phyloP scores from a whole-genome alignment of 371 early-diverging fungal species.

The Rhizopus microsporus region DNA sequence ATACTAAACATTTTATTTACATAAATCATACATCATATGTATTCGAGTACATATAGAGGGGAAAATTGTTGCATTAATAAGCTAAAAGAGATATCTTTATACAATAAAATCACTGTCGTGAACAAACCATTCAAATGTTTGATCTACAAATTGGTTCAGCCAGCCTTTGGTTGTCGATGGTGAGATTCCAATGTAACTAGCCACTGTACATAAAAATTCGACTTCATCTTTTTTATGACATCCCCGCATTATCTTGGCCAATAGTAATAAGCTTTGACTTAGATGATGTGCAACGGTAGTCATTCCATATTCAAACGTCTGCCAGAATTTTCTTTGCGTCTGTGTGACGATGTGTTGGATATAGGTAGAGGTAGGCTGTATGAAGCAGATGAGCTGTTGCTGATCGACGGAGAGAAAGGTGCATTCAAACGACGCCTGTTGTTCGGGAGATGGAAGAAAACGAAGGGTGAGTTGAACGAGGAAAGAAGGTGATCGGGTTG shows the following conservation, averaged over 20 bases:
- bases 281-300: conserved; percentile 12
- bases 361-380: conserved; percentile 2
- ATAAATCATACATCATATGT: background rate
- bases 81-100: background rate
- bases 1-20: background rate
- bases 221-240: conserved; percentile 19
- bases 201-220: conserved; percentile 7
- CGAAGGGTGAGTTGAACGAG: background rate
- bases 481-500: conserved; percentile 2
- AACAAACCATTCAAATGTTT: conserved; percentile 23
- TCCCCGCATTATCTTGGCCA: conserved; percentile 12
- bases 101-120: conserved; percentile 1
- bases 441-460: background rate
- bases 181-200: conserved; percentile 19
- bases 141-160: conserved; percentile 17
- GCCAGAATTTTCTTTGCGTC: conserved; percentile 20
- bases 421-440: conserved; percentile 3
- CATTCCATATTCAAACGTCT: conserved; percentile 23
- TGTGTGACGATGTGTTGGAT: conserved; percentile 3
- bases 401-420: conserved; percentile 20
- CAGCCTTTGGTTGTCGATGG: conserved; percentile 11
- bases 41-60: no score
- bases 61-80: no score
- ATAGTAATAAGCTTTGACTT: conserved; percentile 9
- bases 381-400: conserved; percentile 18